Evolutionary conservation across 2,329 filamentous ascomycete species (phyloP).

Genomic region (Colletotrichum sp.): DNA sequence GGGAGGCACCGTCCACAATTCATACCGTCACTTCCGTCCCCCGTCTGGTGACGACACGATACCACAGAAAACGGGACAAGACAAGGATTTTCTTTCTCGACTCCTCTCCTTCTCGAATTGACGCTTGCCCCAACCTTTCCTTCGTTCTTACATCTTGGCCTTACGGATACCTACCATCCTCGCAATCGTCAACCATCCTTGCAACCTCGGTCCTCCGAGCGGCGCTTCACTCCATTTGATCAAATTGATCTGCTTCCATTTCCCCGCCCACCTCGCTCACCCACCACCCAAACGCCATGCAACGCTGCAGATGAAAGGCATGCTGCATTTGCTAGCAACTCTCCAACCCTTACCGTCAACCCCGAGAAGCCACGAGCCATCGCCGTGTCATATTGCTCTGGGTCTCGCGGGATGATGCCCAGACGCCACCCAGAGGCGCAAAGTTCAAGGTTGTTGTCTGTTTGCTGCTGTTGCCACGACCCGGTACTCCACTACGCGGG

Average conservation of each 20-base stretch:
- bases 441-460: not conserved
- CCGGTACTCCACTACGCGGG: conserved; percentile 1
- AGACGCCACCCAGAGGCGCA: not conserved
- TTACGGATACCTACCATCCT: not conserved
- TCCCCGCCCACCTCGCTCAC: not conserved
- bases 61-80: not conserved
- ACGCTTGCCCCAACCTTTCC: not conserved
- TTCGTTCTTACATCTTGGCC: conserved; percentile 10
- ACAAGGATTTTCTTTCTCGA: not conserved
- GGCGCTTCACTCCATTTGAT: not conserved
- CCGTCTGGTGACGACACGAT: conserved; percentile 5
- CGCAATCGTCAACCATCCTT: not conserved
- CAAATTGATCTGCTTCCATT: not conserved
- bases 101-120: conserved; percentile 12
- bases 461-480: not conserved
- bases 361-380: not conserved
- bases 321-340: not conserved
- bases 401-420: not conserved
- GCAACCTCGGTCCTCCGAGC: conserved; percentile 11
- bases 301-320: conserved; percentile 6
- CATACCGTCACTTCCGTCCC: not conserved
- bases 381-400: not conserved
- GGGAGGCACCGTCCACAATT: not conserved
- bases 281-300: not conserved
- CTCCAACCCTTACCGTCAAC: not conserved